Evolutionary conservation across 495 filamentous ascomycete genomes (phyloP), one percentile per base, ranked within the genome.

Genomic region (Astrothelium macrocarpum): DNA sequence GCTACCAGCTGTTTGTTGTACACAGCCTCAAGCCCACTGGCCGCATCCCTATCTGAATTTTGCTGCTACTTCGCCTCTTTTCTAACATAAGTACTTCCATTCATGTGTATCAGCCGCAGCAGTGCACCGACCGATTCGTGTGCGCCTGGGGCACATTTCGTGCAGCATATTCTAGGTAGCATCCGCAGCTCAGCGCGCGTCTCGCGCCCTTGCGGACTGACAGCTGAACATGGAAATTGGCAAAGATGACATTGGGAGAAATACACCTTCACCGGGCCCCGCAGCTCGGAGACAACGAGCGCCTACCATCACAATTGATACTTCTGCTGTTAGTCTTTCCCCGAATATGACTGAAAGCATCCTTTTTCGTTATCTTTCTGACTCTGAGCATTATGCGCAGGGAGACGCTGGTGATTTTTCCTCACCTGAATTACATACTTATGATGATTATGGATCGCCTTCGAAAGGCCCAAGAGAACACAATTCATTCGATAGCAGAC

Each of bases 291-390:
- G 62, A 25, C 45, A 46, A 59, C 66, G 68, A 28, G 70, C 66
- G 36, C 87, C 87, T 36, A 89, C 87, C 26, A 90, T 90, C 59
- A 89, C 85, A 16, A 89, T 90, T 63, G 86, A 90, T 73, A 89
- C 87, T 12, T 86, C 87, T 59, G 85, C 85, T 60, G 85, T 89
- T 66, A 84, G 76, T 72, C 67, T 71, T 62, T 56, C 78, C 45
- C 67, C 68, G 34, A 65, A 70, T 63, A 68, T 73, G 20, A 59
- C 46, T 63, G 68, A 73, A 60, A 69, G 67, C 43, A 39, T 67
- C 56, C 66, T 62, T 61, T 46, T 71, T 53, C 59, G 62, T 64
- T 61, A 65, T 56, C 16, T 69, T 42, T 64, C 70, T 69, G 69
- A 71, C 68, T 43, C 25, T 63, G 61, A 63, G 59, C 70, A 20